A percentile compares a stretch with the other conserved stretches of the same genome.
Conservation (phyloP, 495 filamentous ascomycete genomes). For the Chaetomidium leptoderma region DNA sequence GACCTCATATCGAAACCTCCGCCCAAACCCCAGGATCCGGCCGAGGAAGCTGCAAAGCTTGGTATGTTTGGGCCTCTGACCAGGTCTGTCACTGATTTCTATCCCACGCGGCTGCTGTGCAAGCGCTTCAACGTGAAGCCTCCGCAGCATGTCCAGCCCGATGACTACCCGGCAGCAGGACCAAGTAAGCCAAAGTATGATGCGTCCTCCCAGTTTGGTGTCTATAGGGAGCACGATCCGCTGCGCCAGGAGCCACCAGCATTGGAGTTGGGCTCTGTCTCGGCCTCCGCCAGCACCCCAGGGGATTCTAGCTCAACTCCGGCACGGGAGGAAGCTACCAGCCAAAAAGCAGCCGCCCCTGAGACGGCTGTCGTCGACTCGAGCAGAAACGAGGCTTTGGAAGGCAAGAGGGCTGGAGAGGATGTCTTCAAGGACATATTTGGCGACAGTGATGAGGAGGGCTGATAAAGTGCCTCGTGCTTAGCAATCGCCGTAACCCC, state of each 20-base stretch:
- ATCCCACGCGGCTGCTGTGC: slow-evolving; percentile 78
- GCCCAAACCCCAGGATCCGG: slow-evolving; percentile 69
- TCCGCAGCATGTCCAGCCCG: slow-evolving; percentile 64
- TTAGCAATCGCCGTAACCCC: neutral
- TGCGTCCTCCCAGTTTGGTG: slow-evolving; percentile 35
- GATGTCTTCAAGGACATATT: slow-evolving; percentile 94
- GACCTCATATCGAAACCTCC: slow-evolving; percentile 52
- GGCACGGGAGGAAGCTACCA: neutral
- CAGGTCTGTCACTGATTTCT: slow-evolving; percentile 64
- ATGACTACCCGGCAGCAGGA: slow-evolving; percentile 42
- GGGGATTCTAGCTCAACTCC: neutral
- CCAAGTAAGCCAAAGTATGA: slow-evolving; percentile 33
- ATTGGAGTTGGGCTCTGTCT: slow-evolving; percentile 13
- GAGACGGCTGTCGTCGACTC: slow-evolving; percentile 54
- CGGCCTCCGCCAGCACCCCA: slow-evolving; percentile 11
- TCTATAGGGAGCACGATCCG: slow-evolving; percentile 3
- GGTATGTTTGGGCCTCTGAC: slow-evolving; percentile 94
- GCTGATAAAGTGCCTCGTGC: slow-evolving; percentile 34
- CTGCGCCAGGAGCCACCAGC: slow-evolving; percentile 11
- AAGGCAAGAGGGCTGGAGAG: slow-evolving; percentile 74
- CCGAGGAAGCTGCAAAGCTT: slow-evolving; percentile 80
- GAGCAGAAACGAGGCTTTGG: slow-evolving; percentile 80
- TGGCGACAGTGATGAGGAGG: slow-evolving; percentile 77
- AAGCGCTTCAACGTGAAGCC: slow-evolving; percentile 86
- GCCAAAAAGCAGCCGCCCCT: neutral